Conservation (phyloP, 2,329 filamentous ascomycete genomes). For the Aaosphaeria arxii region DNA sequence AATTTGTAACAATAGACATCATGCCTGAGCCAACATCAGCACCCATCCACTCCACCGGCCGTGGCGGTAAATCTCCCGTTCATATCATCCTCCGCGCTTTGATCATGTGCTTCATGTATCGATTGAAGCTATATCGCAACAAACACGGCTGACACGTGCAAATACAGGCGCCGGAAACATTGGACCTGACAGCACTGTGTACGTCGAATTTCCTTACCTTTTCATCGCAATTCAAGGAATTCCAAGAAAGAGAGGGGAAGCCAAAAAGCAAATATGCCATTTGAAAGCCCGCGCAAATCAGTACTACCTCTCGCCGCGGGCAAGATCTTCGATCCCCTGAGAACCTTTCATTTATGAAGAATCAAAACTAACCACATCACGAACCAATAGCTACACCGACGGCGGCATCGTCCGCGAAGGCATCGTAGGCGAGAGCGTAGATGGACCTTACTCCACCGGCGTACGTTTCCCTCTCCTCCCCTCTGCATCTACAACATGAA, state of each 20-base stretch:
- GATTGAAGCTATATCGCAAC: neutral
- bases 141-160: conserved; percentile 2
- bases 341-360: too few relatives aligned
- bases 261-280: too few relatives aligned
- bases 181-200: conserved; percentile 48
- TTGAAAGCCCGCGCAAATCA: too few relatives aligned
- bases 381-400: conserved; percentile 37
- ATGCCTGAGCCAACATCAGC: conserved; percentile 20
- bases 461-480: conserved; percentile 10
- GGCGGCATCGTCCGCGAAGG: conserved; percentile 48
- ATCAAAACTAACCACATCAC: neutral
- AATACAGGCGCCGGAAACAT: conserved; percentile 57
- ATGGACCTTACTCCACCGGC: conserved; percentile 41
- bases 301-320: too few relatives aligned
- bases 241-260: too few relatives aligned
- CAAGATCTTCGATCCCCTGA: too few relatives aligned
- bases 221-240: neutral
- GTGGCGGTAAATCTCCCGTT: conserved; percentile 47
- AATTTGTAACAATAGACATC: conserved; percentile 1
- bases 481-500: neutral
- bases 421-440: conserved; percentile 33
- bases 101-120: neutral
- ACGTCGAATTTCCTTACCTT: conserved; percentile 9
- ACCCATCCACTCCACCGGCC: conserved; percentile 54
- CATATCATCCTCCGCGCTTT: neutral